Conservation (phyloP, 768 basidiomycete genomes). For the Rhizopogon sp. region DNA sequence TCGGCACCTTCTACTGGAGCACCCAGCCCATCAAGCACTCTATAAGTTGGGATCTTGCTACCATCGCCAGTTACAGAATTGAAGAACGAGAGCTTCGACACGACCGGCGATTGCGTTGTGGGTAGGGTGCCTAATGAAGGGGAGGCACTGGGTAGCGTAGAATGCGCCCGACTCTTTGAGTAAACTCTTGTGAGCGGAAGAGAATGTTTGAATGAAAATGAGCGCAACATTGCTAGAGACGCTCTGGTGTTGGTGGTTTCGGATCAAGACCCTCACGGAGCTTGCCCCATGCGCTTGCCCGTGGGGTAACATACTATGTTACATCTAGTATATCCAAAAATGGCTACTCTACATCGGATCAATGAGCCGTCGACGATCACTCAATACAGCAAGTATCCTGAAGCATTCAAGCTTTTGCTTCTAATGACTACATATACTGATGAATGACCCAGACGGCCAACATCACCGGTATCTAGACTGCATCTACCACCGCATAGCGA, state of each 20-base stretch:
- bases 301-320: background rate
- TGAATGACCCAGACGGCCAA: no score
- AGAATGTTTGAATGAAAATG: background rate
- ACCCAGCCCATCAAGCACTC: slow-evolving; percentile 80
- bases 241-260: background rate
- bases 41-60: slow-evolving; percentile 76
- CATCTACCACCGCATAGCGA: no score
- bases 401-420: no score
- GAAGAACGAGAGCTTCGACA: slow-evolving; percentile 70
- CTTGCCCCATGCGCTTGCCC: background rate
- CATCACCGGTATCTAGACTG: no score
- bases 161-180: slow-evolving; percentile 11
- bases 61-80: slow-evolving; percentile 64
- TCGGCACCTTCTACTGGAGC: slow-evolving; percentile 66
- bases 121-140: slow-evolving; percentile 29
- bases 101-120: slow-evolving; percentile 53
- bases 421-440: no score
- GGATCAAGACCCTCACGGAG: background rate
- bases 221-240: slow-evolving; percentile 12
- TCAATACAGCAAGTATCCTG: no score
- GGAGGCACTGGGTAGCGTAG: background rate
- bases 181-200: background rate
- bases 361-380: no score
- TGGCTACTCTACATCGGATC: background rate
- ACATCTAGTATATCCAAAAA: background rate